Evolutionary conservation across 257 asterid genomes (phyloP).

Genomic region (Ligustrum vulgare): DNA sequence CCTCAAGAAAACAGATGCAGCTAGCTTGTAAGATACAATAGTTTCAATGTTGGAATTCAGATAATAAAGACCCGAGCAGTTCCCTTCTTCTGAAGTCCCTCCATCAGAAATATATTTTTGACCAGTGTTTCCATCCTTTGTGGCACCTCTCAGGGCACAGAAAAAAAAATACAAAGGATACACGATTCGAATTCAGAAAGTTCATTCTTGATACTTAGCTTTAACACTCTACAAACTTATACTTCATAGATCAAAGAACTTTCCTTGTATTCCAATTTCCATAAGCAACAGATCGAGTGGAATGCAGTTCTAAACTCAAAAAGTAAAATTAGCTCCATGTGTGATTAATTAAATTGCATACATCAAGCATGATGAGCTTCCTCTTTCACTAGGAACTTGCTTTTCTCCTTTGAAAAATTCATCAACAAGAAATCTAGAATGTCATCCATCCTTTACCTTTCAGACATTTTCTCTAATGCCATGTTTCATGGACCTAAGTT

Average conservation of each 20-base stretch:
- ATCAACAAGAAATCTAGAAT: no score
- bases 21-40: not conserved
- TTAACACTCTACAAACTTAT: not conserved
- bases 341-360: no score
- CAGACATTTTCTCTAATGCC: no score
- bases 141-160: not conserved
- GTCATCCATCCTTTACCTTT: no score
- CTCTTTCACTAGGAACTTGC: no score
- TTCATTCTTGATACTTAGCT: not conserved
- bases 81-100: no score
- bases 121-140: no score
- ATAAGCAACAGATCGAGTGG: not conserved
- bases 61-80: not conserved
- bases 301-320: not conserved
- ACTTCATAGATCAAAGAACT: not conserved
- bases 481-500: no score
- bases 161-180: not conserved
- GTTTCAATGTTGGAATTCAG: not conserved
- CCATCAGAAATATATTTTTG: no score
- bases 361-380: no score
- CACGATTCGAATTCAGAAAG: not conserved
- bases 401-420: no score
- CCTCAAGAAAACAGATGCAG: not conserved
- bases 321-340: no score
- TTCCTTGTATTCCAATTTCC: not conserved